Conservation (phyloP, 495 filamentous ascomycete genomes). For the Neurospora tetraspora region DNA sequence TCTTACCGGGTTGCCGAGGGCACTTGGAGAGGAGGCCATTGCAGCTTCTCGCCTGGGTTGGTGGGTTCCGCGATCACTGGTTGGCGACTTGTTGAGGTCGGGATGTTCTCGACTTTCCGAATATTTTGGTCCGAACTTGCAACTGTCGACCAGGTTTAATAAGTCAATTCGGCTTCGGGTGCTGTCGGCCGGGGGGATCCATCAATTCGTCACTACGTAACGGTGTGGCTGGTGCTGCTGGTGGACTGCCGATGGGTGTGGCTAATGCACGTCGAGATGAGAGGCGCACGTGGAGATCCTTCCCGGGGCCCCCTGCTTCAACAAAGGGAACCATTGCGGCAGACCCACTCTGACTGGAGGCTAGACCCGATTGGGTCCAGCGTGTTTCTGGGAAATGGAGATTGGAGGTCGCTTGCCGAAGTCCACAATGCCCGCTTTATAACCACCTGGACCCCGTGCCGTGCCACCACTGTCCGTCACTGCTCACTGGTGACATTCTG, state of each 20-base stretch:
- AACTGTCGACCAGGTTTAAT: not conserved
- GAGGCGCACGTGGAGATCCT: not conserved
- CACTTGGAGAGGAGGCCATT: slow-evolving; percentile 11
- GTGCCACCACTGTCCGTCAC: not conserved
- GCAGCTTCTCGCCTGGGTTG: not conserved
- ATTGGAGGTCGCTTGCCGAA: not conserved
- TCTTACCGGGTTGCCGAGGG: slow-evolving; percentile 14
- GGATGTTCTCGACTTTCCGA: not conserved
- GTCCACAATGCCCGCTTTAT: not conserved
- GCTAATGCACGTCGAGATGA: not conserved
- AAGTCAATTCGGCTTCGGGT: not conserved
- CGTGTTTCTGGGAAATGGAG: not conserved
- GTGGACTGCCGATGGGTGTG: not conserved
- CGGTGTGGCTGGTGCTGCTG: not conserved
- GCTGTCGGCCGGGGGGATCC: not conserved
- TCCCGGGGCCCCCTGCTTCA: not conserved
- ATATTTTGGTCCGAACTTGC: not conserved
- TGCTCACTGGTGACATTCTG: not conserved
- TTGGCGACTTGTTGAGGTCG: not conserved
- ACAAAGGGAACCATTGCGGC: not conserved
- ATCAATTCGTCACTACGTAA: not conserved
- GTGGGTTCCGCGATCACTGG: not conserved
- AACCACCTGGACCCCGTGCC: not conserved
- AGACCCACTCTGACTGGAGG: not conserved
- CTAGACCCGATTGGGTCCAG: not conserved